Evolutionary conservation across 2,329 filamentous ascomycete species (phyloP), one percentile per base, ranked within the genome.

Genomic region (Trichoderma sp.): DNA sequence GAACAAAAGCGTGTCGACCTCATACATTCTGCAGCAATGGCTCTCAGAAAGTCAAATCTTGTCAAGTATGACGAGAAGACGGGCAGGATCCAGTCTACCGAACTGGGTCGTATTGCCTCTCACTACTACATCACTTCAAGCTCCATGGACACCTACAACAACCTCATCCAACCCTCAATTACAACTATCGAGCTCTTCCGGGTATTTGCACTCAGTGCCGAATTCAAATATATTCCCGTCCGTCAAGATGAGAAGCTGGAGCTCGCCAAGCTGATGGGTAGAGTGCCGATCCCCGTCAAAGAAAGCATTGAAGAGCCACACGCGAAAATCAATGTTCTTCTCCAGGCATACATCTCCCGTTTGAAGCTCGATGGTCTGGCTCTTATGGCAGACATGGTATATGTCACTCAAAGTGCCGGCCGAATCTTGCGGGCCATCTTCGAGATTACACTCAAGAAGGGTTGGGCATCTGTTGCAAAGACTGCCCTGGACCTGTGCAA

Each of bases 141-240:
- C 76, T 98, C 95, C 15, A 99, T 99, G 96, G 88, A 95, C 76
- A 98, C 93, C 1, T 99, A 99, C 84, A 97, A 97, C 80, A 93
- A 93, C 79, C 92, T 98, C 75, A 93, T 99, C 62, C 95, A 98
- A 79, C 94, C 95, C 15, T 94, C 92, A 12, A 96, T 98, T 76
- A 94, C 93, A 30, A 93, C 93, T 6, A 97, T 99, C 74, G 96
- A 99, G 82, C 88, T 99, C 56, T 98, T 99, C 90, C 91, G 97
- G 56, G 91, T 99, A 32, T 99, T 99, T 79, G 92, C 97, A 14
- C 88, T 98, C 43, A 98, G 96, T 78, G 94, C 97, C 70, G 96
- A 99, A 81, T 99, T 99, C 87, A 98, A 98, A 82, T 99, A 97
- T 81, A 99, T 99, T 56, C 96, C 96, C 2, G 95, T 99, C 43